These are phyloP conservation scores for Castanea sativa DNA, from an alignment of 306 rosid genomes.

Conservation along the genomic window DNA sequence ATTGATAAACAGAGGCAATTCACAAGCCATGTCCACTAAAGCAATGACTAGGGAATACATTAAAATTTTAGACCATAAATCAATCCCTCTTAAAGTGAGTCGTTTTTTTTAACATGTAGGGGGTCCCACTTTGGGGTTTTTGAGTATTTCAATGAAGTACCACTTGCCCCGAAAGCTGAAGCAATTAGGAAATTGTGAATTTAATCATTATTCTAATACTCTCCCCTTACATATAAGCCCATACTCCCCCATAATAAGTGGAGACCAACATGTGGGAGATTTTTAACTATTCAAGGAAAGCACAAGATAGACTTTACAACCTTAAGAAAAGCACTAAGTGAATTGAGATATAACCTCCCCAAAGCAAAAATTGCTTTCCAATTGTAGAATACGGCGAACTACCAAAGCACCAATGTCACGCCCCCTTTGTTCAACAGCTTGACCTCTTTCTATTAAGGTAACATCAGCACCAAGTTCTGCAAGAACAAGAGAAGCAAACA, in stretches of 20 bases:
- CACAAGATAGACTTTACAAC: constrained; percentile 2
- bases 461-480: constrained; percentile 93
- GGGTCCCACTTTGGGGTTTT: no score
- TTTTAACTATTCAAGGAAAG: background rate
- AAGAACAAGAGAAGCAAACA: constrained; percentile 85
- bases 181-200: no score
- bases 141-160: no score
- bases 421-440: constrained; percentile 92
- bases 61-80: background rate
- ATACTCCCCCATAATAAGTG: no score
- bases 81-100: background rate
- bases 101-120: background rate
- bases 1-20: background rate
- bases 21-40: background rate
- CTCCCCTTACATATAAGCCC: no score
- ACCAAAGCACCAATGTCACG: constrained; percentile 88
- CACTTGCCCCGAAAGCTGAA: no score
- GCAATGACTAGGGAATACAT: background rate
- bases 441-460: constrained; percentile 97
- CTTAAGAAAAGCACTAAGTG: constrained; percentile 19
- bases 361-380: constrained; percentile 93
- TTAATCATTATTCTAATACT: no score
- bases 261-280: no score
- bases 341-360: constrained; percentile 80
- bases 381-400: constrained; percentile 64